These are phyloP conservation scores for Juglanconis sp. DNA, from an alignment of 2,329 filamentous ascomycete genomes.

Conservation along the genomic window DNA sequence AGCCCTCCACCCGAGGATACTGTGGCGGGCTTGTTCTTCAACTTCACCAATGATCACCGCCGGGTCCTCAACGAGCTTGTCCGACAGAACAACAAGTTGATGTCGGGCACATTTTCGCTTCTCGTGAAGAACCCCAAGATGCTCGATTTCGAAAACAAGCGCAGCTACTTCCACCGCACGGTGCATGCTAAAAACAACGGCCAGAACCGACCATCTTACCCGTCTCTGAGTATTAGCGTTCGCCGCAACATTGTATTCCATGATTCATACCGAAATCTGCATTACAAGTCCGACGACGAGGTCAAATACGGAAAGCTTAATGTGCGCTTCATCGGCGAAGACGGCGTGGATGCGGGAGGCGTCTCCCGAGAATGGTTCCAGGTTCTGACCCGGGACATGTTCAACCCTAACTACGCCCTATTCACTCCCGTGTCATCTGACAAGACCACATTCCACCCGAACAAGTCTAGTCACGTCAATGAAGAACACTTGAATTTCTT, in stretches of 20 bases:
- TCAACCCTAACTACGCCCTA: slow-evolving; percentile 94
- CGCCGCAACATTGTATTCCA: slow-evolving; percentile 95
- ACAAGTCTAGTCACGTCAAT: slow-evolving; percentile 90
- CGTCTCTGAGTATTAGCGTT: slow-evolving; percentile 78
- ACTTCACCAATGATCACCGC: slow-evolving; percentile 94
- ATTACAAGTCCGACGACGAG: slow-evolving; percentile 94
- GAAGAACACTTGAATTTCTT: slow-evolving; percentile 96
- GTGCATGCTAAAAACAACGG: slow-evolving; percentile 70
- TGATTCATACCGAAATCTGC: slow-evolving; percentile 96
- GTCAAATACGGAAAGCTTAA: slow-evolving; percentile 99
- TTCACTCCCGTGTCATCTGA: slow-evolving; percentile 97
- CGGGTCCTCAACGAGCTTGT: slow-evolving; percentile 98
- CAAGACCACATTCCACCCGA: slow-evolving; percentile 97
- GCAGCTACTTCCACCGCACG: slow-evolving; percentile 95
- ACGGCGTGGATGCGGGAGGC: slow-evolving; percentile 95
- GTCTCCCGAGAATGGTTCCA: slow-evolving; percentile 99
- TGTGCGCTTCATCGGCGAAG: slow-evolving; percentile 94
- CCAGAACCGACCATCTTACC: slow-evolving; percentile 65
- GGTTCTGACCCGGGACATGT: slow-evolving; percentile 95
- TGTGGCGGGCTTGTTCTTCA: slow-evolving; percentile 92
- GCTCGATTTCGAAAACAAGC: slow-evolving; percentile 98
- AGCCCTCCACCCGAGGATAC: slow-evolving; percentile 76
- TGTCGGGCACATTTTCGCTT: slow-evolving; percentile 96
- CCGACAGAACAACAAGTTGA: slow-evolving; percentile 92
- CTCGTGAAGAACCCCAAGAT: slow-evolving; percentile 99